These are phyloP conservation scores for Pulveroboletus sp. DNA, from an alignment of 768 basidiomycete species.

Conservation along the genomic window DNA sequence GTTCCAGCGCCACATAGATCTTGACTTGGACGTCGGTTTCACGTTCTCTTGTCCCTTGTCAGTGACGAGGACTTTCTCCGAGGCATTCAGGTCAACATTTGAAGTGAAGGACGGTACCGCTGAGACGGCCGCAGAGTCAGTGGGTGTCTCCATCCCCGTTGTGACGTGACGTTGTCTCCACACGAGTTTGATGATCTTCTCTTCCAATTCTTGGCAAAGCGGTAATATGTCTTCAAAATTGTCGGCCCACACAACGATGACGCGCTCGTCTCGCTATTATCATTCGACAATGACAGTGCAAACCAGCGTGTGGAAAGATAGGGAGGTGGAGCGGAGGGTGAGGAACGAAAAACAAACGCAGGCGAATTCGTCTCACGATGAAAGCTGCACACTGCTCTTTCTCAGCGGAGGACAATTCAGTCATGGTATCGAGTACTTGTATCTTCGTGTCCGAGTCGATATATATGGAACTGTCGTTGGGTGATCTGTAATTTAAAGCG, in stretches of 20 bases:
- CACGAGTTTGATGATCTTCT: slow-evolving; percentile 75
- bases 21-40: not conserved
- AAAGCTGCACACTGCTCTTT: slow-evolving; percentile 92
- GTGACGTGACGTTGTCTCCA: slow-evolving; percentile 48
- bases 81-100: slow-evolving; percentile 42
- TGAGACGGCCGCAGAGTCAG: slow-evolving; percentile 32
- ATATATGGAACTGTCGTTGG: slow-evolving; percentile 54
- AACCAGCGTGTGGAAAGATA: too few relatives aligned
- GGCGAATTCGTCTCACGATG: slow-evolving; percentile 47
- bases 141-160: slow-evolving; percentile 16
- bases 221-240: slow-evolving; percentile 74
- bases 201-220: slow-evolving; percentile 62
- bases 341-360: not conserved
- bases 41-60: slow-evolving; percentile 9
- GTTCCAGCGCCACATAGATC: slow-evolving; percentile 33
- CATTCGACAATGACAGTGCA: not conserved
- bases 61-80: slow-evolving; percentile 20
- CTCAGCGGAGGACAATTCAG: slow-evolving; percentile 67
- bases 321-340: not conserved
- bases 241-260: slow-evolving; percentile 81
- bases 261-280: slow-evolving; percentile 70
- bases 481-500: slow-evolving; percentile 35
- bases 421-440: slow-evolving; percentile 72
- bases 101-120: slow-evolving; percentile 44
- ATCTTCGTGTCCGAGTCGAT: slow-evolving; percentile 80